Percentiles rank a stretch among this genome's conserved stretches.
phyloP scores from a whole-genome alignment of 1,284 basidiomycete species.

The Lentinula novae-zelandiae region DNA sequence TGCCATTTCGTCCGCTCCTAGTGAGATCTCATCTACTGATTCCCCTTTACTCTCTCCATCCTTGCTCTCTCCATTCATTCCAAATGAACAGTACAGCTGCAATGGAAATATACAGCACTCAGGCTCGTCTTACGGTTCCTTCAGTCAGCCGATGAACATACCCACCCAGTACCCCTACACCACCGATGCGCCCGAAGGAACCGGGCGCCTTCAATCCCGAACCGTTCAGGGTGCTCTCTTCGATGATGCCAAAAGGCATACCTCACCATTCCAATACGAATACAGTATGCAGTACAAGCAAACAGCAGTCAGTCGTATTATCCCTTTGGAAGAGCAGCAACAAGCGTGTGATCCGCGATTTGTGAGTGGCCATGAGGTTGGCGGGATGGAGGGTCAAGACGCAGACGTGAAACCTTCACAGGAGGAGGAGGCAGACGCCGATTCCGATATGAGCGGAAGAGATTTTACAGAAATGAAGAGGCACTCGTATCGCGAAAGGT shows the following conservation, averaged over 20 bases:
- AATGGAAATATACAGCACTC: background rate
- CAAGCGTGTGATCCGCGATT: conserved; percentile 6
- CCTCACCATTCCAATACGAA: background rate
- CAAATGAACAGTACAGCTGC: background rate
- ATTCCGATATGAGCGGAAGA: background rate
- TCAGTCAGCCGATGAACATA: background rate
- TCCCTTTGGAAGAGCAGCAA: background rate
- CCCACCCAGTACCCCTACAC: background rate
- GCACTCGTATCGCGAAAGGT: background rate
- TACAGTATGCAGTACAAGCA: background rate
- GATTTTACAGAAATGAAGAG: background rate
- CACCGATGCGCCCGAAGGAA: background rate
- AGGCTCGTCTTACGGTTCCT: background rate
- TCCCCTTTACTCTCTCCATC: conserved; percentile 3
- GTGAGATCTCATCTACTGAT: background rate
- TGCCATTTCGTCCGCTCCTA: background rate
- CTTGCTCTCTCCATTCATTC: background rate
- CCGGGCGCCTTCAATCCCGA: background rate
- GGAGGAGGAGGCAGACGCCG: background rate
- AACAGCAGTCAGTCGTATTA: background rate
- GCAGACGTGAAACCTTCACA: background rate
- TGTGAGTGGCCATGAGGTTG: background rate
- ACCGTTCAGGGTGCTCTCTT: background rate
- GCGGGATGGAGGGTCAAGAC: background rate
- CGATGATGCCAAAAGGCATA: background rate